Conservation (phyloP, 768 basidiomycete species). For the Rubroboletus satanas region DNA sequence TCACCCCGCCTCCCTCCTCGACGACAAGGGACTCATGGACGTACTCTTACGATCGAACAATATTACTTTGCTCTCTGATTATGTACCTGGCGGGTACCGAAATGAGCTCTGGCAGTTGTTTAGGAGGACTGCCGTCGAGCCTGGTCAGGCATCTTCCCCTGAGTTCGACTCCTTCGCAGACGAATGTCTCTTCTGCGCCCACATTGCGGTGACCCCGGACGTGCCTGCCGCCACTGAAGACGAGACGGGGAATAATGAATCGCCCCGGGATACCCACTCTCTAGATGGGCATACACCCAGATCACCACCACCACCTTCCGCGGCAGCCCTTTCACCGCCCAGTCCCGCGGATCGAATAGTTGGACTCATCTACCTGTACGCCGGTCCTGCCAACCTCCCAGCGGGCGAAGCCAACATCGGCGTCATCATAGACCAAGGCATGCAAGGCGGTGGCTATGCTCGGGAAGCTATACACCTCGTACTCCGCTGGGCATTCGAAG, state of each 20-base stretch:
- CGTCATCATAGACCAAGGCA: slow-evolving; percentile 39
- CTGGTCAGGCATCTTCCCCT: slow-evolving; percentile 24
- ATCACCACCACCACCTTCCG: background rate
- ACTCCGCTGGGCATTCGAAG: slow-evolving; percentile 43
- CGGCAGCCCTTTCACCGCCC: accelerated
- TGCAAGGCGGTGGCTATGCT: slow-evolving; percentile 43
- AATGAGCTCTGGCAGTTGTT: slow-evolving; percentile 23
- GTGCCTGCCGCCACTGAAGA: background rate
- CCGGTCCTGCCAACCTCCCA: slow-evolving; percentile 13
- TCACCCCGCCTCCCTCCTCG: background rate
- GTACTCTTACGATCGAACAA: slow-evolving; percentile 9
- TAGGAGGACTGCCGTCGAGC: slow-evolving; percentile 24
- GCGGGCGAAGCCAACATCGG: slow-evolving; percentile 54
- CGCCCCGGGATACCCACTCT: background rate
- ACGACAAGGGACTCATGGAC: slow-evolving; percentile 6
- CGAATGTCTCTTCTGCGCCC: slow-evolving; percentile 30
- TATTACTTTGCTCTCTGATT: slow-evolving; percentile 5
- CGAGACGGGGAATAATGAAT: background rate
- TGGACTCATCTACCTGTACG: slow-evolving; percentile 30
- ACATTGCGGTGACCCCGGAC: slow-evolving; percentile 8
- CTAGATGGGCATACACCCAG: background rate
- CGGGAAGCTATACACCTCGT: slow-evolving; percentile 43
- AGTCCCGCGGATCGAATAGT: background rate
- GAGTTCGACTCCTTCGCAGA: slow-evolving; percentile 22
- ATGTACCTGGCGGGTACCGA: background rate